Conservation (phyloP, 2,329 filamentous ascomycete genomes). For the Gliomastix tumulicola region DNA sequence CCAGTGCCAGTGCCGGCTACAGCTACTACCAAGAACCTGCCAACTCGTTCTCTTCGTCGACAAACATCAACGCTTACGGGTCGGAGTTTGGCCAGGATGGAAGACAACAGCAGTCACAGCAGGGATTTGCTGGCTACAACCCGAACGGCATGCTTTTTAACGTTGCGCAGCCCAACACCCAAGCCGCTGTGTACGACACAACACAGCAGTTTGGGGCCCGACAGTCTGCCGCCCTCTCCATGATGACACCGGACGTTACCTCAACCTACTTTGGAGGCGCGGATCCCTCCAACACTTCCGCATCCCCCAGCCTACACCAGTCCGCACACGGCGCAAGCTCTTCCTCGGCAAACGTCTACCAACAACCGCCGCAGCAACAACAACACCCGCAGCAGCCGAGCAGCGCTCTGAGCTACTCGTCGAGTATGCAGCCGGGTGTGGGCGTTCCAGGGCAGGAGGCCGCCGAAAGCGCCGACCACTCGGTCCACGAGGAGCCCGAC, state of each 20-base stretch:
- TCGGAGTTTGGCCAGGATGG: constrained; percentile 59
- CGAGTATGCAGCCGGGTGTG: constrained; percentile 38
- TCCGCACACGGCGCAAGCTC: constrained; percentile 38
- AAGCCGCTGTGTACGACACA: constrained; percentile 66
- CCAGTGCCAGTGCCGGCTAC: constrained; percentile 43
- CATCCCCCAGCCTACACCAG: constrained; percentile 45
- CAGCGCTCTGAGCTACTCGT: constrained; percentile 46
- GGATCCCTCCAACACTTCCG: constrained; percentile 37
- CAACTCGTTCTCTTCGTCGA: constrained; percentile 43
- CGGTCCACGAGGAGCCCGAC: constrained; percentile 48
- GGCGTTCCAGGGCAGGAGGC: constrained; percentile 33
- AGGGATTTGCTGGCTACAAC: constrained; percentile 51
- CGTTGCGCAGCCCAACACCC: constrained; percentile 56
- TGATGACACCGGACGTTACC: constrained; percentile 43
- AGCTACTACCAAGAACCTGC: constrained; percentile 52
- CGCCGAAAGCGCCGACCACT: constrained; percentile 31
- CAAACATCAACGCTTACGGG: constrained; percentile 49
- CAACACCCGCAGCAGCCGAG: no score
- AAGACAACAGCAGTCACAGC: constrained; percentile 47
- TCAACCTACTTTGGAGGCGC: constrained; percentile 62
- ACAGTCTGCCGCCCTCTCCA: constrained; percentile 71
- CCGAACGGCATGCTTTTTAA: constrained; percentile 71
- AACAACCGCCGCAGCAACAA: no score
- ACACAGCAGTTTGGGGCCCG: constrained; percentile 67
- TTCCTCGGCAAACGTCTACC: constrained; percentile 55